phyloP scores from a whole-genome alignment of 441 rosid species.

The Flueggea neowawraea region DNA sequence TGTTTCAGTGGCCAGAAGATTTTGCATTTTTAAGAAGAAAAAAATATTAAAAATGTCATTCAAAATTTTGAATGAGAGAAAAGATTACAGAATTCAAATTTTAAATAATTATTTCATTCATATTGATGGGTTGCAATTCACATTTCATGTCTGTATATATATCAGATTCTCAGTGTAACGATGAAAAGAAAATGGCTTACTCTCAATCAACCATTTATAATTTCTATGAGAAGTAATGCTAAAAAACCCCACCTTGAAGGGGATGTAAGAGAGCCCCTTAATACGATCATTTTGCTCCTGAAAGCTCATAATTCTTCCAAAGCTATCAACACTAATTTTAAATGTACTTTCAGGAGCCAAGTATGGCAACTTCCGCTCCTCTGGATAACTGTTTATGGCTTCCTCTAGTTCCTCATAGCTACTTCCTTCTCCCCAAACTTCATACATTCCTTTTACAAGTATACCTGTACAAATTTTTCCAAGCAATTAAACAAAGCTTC shows the following conservation, averaged over 20 bases:
- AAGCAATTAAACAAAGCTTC: neutral
- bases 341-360: slow-evolving; percentile 57
- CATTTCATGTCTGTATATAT: too few relatives aligned
- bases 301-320: slow-evolving; percentile 76
- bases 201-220: too few relatives aligned
- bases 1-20: too few relatives aligned
- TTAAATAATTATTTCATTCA: too few relatives aligned
- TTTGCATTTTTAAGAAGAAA: too few relatives aligned
- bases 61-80: too few relatives aligned
- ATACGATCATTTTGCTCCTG: slow-evolving; percentile 82
- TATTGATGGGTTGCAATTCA: too few relatives aligned
- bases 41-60: too few relatives aligned
- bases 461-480: slow-evolving; percentile 38
- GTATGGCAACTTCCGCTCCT: slow-evolving; percentile 67
- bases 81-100: too few relatives aligned
- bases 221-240: too few relatives aligned
- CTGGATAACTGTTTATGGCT: slow-evolving; percentile 61
- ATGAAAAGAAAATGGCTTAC: too few relatives aligned
- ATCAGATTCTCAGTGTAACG: too few relatives aligned
- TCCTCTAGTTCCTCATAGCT: slow-evolving; percentile 67
- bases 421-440: slow-evolving; percentile 93
- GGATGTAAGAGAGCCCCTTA: slow-evolving; percentile 58
- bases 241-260: slow-evolving; percentile 59
- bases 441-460: slow-evolving; percentile 94
- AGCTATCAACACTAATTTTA: slow-evolving; percentile 79